A percentile compares a stretch with the other conserved stretches of the same genome.
Conservation (phyloP, 257 asterid genomes). For the Henckelia pumila region DNA sequence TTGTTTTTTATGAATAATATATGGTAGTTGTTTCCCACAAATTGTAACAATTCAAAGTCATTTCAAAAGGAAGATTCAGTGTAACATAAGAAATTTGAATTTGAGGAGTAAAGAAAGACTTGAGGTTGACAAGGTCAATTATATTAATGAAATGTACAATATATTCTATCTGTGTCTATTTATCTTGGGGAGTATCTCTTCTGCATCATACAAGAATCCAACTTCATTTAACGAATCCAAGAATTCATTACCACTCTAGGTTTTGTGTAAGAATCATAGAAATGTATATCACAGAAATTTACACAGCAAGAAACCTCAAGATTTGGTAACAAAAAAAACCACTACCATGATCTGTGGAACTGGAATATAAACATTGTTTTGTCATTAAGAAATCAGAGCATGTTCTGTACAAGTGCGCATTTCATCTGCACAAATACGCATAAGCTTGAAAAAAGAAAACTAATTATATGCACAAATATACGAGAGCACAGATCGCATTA, state of each 20-base stretch:
- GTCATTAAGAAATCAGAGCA: not conserved
- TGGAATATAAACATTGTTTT: slow-evolving; percentile 15
- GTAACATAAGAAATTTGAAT: slow-evolving; percentile 4
- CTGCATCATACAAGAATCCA: not conserved
- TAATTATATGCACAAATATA: slow-evolving; percentile 17
- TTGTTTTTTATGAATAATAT: no score
- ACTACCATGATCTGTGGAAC: not conserved
- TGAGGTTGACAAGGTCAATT: not conserved
- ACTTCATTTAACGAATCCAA: not conserved
- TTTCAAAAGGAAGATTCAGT: slow-evolving; percentile 22
- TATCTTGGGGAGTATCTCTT: not conserved
- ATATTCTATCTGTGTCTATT: no score
- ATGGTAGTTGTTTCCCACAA: slow-evolving; percentile 43
- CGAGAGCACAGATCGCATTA: not conserved
- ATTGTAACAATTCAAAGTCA: slow-evolving; percentile 43
- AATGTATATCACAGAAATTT: not conserved
- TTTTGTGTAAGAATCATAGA: not conserved
- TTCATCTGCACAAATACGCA: slow-evolving; percentile 13
- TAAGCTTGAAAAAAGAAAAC: slow-evolving; percentile 19
- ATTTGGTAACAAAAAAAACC: not conserved
- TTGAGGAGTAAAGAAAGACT: slow-evolving; percentile 22
- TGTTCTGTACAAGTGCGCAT: slow-evolving; percentile 23
- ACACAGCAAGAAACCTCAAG: not conserved
- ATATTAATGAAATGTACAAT: not conserved
- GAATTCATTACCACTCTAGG: not conserved